Base-by-base conservation (phyloP, 352 stramenopile genomes). In the Globisporangium radiosum region DNA sequence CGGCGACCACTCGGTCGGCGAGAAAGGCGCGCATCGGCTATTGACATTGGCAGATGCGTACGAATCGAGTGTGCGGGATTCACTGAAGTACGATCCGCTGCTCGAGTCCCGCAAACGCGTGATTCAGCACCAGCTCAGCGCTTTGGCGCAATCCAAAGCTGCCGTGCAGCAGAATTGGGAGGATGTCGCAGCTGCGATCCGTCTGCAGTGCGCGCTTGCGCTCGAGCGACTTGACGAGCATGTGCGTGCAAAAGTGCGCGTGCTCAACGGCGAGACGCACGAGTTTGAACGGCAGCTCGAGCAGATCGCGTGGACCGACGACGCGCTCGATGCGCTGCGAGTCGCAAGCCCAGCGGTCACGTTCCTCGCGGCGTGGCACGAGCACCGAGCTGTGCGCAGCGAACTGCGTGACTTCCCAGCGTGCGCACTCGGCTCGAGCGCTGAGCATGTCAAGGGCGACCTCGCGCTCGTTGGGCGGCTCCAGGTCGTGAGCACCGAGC, bases 221-320 rank as follows among this genome's bases (percentile, higher is more conserved):
- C 58, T 92, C 1, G 62, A 59, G 2, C 67, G 61, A n/a, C 56
- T 94, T 4, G 67, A 81, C 2, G 64, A 78, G 15, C 66, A 75
- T 54, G 70, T 70, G 2, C 62, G 58, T 0, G 61, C 72, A 17
- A 92, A 92, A 57, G 74, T 70, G 57, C 52, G 57, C 39, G 59
- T 89, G 2, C 39, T 94, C 5, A 69, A 73, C 17, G 76, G 81
- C 19, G 84, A 92, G 63, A 54, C 56, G 0, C 64, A 88, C 15
- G 84, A 94, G 54, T 77, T 84, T 10, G 55, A 79, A 44, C 78
- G 81, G 0, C 80, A 92, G 53, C 40, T 75, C 10, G 71, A 93
- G 51, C 77, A 90, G 39, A 85, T 93, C 44, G 79, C 84, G 14
- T 93, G 84, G 84, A 61, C 82, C 17, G 81, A 90, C 33, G 70